Evolutionary conservation across 441 rosid species (phyloP).

Genomic region (Populus hybrid): DNA sequence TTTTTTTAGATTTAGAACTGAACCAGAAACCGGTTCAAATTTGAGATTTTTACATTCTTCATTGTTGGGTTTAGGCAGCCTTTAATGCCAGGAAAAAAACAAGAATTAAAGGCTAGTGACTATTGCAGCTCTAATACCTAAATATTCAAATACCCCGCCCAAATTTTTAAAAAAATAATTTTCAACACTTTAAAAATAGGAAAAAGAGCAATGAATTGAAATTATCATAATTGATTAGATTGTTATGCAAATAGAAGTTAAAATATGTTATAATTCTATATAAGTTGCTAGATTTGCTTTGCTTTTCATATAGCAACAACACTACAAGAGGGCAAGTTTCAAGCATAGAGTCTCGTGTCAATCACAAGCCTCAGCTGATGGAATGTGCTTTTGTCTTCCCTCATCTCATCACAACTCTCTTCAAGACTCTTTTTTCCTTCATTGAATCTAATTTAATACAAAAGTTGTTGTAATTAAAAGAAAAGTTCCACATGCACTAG

Average conservation of each 20-base stretch:
- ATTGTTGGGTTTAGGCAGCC: too few relatives aligned
- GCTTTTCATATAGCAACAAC: neutral
- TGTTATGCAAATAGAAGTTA: neutral
- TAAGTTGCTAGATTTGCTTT: neutral
- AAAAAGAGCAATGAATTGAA: neutral
- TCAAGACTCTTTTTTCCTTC: neutral
- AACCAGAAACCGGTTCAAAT: too few relatives aligned
- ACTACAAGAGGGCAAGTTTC: neutral
- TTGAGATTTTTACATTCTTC: neutral
- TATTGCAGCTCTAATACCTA: neutral
- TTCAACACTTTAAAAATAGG: neutral
- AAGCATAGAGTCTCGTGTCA: slow-evolving; percentile 6
- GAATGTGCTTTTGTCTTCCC: neutral
- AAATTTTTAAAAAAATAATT: too few relatives aligned
- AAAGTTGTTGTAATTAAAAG: neutral
- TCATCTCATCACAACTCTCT: neutral
- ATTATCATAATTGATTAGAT: neutral
- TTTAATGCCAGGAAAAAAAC: too few relatives aligned
- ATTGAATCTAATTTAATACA: too few relatives aligned
- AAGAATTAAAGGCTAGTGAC: too few relatives aligned
- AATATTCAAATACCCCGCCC: neutral
- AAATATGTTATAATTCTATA: neutral
- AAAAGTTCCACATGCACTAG: neutral
- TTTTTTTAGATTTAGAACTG: too few relatives aligned
- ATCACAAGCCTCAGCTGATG: neutral